Conservation (phyloP, 495 filamentous ascomycete species). For the Pyronema omphalodes region DNA sequence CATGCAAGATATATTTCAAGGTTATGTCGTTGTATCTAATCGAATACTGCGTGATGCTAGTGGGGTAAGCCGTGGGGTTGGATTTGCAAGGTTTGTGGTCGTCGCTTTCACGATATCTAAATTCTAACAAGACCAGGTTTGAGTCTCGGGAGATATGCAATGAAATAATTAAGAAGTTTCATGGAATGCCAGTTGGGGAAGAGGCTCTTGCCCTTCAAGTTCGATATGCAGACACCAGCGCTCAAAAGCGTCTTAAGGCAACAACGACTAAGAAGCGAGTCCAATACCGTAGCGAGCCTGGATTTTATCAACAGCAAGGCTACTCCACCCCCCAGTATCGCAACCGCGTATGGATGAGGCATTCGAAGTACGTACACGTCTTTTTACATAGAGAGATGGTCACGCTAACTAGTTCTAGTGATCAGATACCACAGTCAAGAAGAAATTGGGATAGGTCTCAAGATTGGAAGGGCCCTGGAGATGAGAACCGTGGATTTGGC, state of each 20-base stretch:
- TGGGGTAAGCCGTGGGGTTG: conserved; percentile 86
- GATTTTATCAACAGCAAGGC: conserved; percentile 9
- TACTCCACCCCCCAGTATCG: conserved; percentile 1
- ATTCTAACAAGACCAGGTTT: conserved; percentile 38
- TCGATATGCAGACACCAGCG: conserved; percentile 87
- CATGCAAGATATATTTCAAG: conserved; percentile 58
- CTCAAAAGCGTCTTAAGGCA: conserved; percentile 88
- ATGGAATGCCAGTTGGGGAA: conserved; percentile 52
- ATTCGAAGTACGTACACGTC: conserved; percentile 4
- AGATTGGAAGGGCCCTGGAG: conserved; percentile 5
- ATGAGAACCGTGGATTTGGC: background rate
- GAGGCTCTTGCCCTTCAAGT: conserved; percentile 70
- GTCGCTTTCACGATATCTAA: conserved; percentile 5
- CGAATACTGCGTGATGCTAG: conserved; percentile 81
- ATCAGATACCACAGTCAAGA: background rate
- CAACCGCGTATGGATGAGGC: conserved; percentile 17
- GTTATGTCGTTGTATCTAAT: conserved; percentile 69
- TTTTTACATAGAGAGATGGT: background rate
- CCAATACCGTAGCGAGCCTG: conserved; percentile 40
- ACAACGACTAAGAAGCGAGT: conserved; percentile 88
- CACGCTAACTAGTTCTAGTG: background rate
- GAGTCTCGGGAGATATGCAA: conserved; percentile 76
- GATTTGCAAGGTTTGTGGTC: conserved; percentile 69
- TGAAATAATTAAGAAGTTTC: conserved; percentile 63
- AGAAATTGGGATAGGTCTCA: conserved; percentile 11